Percentiles rank a stretch among this genome's conserved stretches.
Evolutionary conservation across 1,284 basidiomycete species (phyloP).

Genomic region (Kalmanozyma brasiliensis): DNA sequence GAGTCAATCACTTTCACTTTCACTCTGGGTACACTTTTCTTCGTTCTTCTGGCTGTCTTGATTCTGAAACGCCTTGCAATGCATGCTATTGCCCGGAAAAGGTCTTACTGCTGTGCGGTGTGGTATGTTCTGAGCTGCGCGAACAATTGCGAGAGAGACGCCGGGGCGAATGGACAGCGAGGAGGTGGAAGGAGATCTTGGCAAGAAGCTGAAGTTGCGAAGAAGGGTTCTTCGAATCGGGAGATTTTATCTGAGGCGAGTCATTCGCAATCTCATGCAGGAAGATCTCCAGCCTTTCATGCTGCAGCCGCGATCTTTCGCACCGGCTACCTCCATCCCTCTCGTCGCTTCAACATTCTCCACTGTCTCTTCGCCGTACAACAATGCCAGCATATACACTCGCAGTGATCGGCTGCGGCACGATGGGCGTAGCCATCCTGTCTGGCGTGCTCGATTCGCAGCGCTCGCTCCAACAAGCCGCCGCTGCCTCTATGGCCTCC

Average conservation of each 20-base stretch:
- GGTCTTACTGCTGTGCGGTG: too few species aligned
- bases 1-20: slow-evolving; percentile 56
- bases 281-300: too few species aligned
- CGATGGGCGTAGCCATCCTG: slow-evolving; percentile 96
- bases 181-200: neutral
- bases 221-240: slow-evolving; percentile 12
- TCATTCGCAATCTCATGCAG: too few species aligned
- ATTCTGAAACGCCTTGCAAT: too few species aligned
- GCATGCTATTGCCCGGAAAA: too few species aligned
- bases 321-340: neutral
- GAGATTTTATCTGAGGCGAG: slow-evolving; percentile 13
- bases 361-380: slow-evolving; percentile 3
- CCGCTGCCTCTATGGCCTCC: slow-evolving; percentile 29
- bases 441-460: slow-evolving; percentile 79
- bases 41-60: neutral
- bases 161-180: too few species aligned
- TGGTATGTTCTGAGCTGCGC: too few species aligned
- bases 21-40: slow-evolving; percentile 49
- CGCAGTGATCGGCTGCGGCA: slow-evolving; percentile 77
- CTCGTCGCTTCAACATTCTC: neutral
- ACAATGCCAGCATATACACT: slow-evolving; percentile 57
- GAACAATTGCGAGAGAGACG: too few species aligned
- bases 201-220: slow-evolving; percentile 2
- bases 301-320: too few species aligned
- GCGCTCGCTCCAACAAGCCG: slow-evolving; percentile 25